Base-by-base conservation (phyloP, 1,139 yeast genomes). In the Citeromyces hawaiiensis region DNA sequence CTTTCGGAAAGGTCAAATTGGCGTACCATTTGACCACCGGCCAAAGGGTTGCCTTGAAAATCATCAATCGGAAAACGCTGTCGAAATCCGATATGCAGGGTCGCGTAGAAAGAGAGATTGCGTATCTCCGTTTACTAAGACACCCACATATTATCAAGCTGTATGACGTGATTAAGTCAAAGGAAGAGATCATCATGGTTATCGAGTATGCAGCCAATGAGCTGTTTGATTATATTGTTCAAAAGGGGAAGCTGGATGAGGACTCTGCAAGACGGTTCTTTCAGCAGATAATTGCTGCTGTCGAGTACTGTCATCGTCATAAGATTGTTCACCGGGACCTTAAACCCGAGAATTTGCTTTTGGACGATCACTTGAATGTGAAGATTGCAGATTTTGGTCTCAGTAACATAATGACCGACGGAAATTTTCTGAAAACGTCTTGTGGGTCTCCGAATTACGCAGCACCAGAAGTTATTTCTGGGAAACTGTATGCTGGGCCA, bases 371-470 rank as follows among this genome's bases (percentile, higher is more conserved):
- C 45, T 65, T 87, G 49, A 87, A 88, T 57, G 96, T 91, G 41
- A 91, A 91, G 59, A 91, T 91, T 61, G 97, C 97, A 13, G 98
- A 91, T 66, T 91, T 88, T 53, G 97, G 98, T 13, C 70, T 91
- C 43, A 82, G 94, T 32, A 91, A 91, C 57, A 88, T 91, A 49
- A 91, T 91, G 97, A 88, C 96, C 7, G 98, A 91, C 60, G 98
- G 98, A 43, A 91, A 91, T 56, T 91, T 91, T 54, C 69, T 91
- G 54, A 91, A 88, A 56, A 91, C 98, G 1, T 77, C 91, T 53
- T 91, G 98, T 64, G 98, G 98, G 2, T 83, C 95, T 11, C 97
- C 98, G 40, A 88, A 91, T 56, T 91, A 91, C 56, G 98, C 98
- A 2, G 98, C 98, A 0, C 98, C 98, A 0, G 98, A 91, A 60